A percentile compares a stretch with the other conserved stretches of the same genome.
Conservation (phyloP, 352 stramenopile genomes). For the Pythium chondricola region DNA sequence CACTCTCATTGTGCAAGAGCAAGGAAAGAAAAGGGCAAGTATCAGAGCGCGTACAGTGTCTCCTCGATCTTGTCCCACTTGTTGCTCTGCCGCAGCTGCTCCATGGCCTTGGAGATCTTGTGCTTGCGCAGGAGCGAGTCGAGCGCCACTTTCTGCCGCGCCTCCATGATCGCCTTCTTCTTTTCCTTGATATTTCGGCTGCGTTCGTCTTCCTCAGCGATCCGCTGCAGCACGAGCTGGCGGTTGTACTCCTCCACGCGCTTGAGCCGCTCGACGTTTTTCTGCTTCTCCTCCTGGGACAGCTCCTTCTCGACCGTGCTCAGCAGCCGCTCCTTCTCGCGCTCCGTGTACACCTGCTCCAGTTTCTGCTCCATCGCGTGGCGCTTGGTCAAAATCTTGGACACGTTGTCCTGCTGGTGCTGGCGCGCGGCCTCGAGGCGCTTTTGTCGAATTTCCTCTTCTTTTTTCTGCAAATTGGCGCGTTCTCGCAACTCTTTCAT, state of each 20-base stretch:
- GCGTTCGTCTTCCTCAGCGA: slow-evolving; percentile 50
- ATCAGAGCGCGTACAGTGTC: slow-evolving; percentile 52
- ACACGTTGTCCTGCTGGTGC: slow-evolving; percentile 32
- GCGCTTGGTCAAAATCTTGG: slow-evolving; percentile 35
- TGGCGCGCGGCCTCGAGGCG: slow-evolving; percentile 45
- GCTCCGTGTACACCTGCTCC: slow-evolving; percentile 24
- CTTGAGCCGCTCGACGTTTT: slow-evolving; percentile 72
- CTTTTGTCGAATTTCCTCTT: slow-evolving; percentile 58
- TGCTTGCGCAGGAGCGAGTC: slow-evolving; percentile 66
- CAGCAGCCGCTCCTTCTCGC: slow-evolving; percentile 40
- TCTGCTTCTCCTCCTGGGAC: slow-evolving; percentile 43
- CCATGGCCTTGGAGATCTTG: slow-evolving; percentile 54
- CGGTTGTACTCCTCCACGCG: slow-evolving; percentile 66
- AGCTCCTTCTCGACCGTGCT: slow-evolving; percentile 52
- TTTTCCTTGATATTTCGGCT: slow-evolving; percentile 56
- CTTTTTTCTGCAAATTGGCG: slow-evolving; percentile 49
- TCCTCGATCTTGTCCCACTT: slow-evolving; percentile 82
- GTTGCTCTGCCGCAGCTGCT: slow-evolving; percentile 51
- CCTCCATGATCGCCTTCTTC: slow-evolving; percentile 47
- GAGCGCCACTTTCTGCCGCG: slow-evolving; percentile 53
- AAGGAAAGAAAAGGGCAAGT: too few species aligned
- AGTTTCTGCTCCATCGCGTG: slow-evolving; percentile 35
- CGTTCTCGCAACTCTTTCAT: slow-evolving; percentile 54
- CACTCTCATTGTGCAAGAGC: too few species aligned
- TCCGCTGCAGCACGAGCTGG: slow-evolving; percentile 43